Evolutionary conservation across 169 alveolate species (phyloP), one percentile per base, ranked within the genome.

Genomic region (Theileria parva): DNA sequence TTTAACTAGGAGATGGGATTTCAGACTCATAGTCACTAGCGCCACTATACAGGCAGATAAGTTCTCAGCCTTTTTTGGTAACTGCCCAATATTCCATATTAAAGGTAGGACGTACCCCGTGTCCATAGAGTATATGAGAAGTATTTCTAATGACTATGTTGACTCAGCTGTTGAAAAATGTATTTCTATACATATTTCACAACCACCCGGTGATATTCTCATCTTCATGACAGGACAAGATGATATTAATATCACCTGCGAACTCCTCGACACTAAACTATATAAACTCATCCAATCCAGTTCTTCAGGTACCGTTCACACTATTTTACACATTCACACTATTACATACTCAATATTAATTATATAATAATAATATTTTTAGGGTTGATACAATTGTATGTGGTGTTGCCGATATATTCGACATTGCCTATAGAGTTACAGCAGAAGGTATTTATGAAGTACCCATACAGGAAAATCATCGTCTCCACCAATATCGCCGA

Each of bases 181-280:
- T 50, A 89, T 99, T 17, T 92, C 97, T 66, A 97, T 99, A n/a
- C 99, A 99, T 92, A 91, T 88, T 4, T 75, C 94, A 34, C 88
- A 87, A 68, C 92, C 91, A 17, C 76, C 83, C 30, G 98, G 99
- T 0, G 99, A 99, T 83, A 97, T 99, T 37, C 89, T 99, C 68
- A 96, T 99, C 32, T 99, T 99, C 92, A 98, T 99, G 99, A 98
- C 99, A 0, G 99, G 99, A 0, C 99, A 99, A 86, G 99, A 99
- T 85, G 99, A 99, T 87, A 98, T 99, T 60, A 99, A 95, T 94
- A 98, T 99, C 0, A 97, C 99, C 0, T 98, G 99, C 79, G 89
- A 93, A 55, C 93, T 98, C 17, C 90, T 98, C 15, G 97, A 97
- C 55, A 98, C 96, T 70, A 90, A 99, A 21, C 87, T 91, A 25